Evolutionary conservation across 371 early-diverging fungal genomes (phyloP), one percentile per base, ranked within the genome.

Genomic region (Chytridium lagenaria): DNA sequence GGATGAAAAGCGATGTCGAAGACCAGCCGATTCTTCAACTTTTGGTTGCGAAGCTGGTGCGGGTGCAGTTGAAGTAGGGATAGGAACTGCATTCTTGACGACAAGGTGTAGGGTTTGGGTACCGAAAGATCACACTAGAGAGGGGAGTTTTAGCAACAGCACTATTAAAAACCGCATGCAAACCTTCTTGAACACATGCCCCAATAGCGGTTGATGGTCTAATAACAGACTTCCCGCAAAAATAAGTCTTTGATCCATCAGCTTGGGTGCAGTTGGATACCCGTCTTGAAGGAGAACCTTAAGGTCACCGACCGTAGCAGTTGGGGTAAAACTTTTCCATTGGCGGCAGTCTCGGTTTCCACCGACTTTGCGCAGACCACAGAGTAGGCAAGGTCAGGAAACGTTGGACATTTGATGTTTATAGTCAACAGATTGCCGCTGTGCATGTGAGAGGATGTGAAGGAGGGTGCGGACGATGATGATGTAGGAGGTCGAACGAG

Each of bases 41-140:
- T n/a, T 52, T 52, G 12, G 26, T 7, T 38, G 39, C 16, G 5
- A 23, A 26, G 49, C 39, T 26, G 67, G 15, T n/a, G 26, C 2
- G 19, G 23, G 44, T 23, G 49, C 7, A 22, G 50, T 44, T 69
- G 36, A 37, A 33, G 72, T 30, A 16, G 49, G 57, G 68, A 12
- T 26, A 19, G 39, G 0, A 30, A 52, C 19, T 15, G 40, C 70
- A 2, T 50, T 49, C 52, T 70, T 77, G 30, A 77, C 22, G 31
- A 78, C 78, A 19, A 78, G 30, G 51, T 78, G 78, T 19, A 78
- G 36, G 23, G 69, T 71, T 16, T 34, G 68, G 74, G 61, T 30
- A 51, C 28, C 16, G 59, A 38, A 0, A 30, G 55, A 61, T 61
- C 63, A 7, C 33, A 33, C 63, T n/a, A n/a, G n/a, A n/a, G n/a